Conservation (phyloP, 73 alveolate species). For the Uronychia binucleata region DNA sequence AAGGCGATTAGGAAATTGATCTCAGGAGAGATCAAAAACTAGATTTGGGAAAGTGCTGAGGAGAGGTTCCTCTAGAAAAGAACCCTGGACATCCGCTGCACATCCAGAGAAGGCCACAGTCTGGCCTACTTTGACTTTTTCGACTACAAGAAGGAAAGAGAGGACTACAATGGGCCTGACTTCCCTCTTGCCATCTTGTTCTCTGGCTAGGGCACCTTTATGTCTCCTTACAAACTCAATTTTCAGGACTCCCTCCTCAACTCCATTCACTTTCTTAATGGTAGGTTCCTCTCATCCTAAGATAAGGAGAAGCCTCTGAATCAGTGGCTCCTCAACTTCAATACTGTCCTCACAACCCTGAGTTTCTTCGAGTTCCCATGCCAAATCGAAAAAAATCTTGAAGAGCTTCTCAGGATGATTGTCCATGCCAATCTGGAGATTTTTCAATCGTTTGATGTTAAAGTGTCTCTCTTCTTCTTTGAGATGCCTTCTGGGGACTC, state of each 20-base stretch:
- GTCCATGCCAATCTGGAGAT: neutral
- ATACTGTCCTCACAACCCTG: neutral
- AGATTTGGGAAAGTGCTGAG: conserved; percentile 8
- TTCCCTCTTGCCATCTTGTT: conserved; percentile 45
- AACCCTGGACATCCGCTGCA: conserved; percentile 17
- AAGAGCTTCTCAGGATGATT: neutral
- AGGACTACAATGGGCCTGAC: conserved; percentile 48
- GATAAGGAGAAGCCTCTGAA: neutral
- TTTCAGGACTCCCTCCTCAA: conserved; percentile 47
- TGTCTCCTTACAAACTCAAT: conserved; percentile 32
- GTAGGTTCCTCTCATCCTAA: neutral
- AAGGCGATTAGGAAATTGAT: neutral
- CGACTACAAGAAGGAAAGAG: conserved; percentile 50
- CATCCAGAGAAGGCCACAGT: conserved; percentile 38
- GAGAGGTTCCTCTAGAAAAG: neutral
- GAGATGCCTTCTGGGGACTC: neutral
- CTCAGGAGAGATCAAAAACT: neutral
- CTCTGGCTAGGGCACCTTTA: conserved; percentile 56
- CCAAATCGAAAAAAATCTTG: neutral
- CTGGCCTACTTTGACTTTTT: conserved; percentile 60
- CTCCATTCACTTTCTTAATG: conserved; percentile 2
- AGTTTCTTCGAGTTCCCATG: neutral
- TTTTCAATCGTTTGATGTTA: neutral
- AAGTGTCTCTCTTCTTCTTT: neutral
- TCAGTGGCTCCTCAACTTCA: neutral